Base-by-base conservation (phyloP, 2,329 filamentous ascomycete species). In the Ophiosphaerella herpotricha region DNA sequence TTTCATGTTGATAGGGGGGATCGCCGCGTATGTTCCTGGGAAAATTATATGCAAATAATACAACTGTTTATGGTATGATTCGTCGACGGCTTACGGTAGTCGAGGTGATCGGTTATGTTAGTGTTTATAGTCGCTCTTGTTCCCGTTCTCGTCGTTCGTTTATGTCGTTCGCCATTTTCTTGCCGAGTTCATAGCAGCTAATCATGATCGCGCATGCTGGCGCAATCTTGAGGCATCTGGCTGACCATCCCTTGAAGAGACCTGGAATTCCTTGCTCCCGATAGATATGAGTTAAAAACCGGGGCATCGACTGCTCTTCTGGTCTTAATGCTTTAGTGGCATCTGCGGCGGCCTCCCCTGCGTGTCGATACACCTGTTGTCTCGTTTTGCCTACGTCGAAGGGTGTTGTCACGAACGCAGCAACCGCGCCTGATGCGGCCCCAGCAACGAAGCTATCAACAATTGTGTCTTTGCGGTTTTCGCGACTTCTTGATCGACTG, bases 151-250 rank as follows among this genome's bases (percentile, higher is more conserved):
- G 75, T 60, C 77, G 77, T 61, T 85, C 81, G 59, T 97, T 97
- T 42, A 90, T 84, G 9, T 83, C 82, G 46, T 85, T 81, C 31
- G 95, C 95, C 70, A 89, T 86, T 72, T 89, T 87, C 80, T 99
- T 99, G 43, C 94, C 92, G 33, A 97, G 84, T 74, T 99, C 94
- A 73, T 97, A 99, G 70, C 88, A 96, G 70, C 90, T 95, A 70
- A 99, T 97, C 94, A 99, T 99, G 70, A 99, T 97, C 24, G 94
- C 94, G 74, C 94, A 99, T 0, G 93, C 91, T 1, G 94, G 94
- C 1, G 94, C 93, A 5, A 99, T 92, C 72, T 97, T 97, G 53
- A 97, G 78, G 60, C 91, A 96, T 34, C 94, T 82, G 0, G 94
- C 91, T 21, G 91, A 87, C 90, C 92, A 97, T 37, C 94, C 94